These are phyloP conservation scores for Coleophoma cylindrospora DNA, from an alignment of 2,329 filamentous ascomycete genomes.

Conservation along the genomic window DNA sequence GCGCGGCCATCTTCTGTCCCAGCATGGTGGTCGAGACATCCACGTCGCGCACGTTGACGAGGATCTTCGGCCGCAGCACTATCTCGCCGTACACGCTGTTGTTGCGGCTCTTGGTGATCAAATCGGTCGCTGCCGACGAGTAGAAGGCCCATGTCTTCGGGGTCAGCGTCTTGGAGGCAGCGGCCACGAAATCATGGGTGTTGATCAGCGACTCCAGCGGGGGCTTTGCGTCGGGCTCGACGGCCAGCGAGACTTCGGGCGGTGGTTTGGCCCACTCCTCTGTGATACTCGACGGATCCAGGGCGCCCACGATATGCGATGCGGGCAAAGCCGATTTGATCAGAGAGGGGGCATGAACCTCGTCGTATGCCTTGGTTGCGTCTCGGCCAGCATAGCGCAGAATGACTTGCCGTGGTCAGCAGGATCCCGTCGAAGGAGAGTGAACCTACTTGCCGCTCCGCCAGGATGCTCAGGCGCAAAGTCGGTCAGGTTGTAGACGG, in stretches of 20 bases:
- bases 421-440: neutral
- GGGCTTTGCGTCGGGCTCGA: conserved; percentile 17
- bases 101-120: conserved; percentile 56
- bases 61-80: conserved; percentile 52
- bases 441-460: conserved; percentile 43
- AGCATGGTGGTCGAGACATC: conserved; percentile 48
- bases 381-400: conserved; percentile 46
- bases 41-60: conserved; percentile 50
- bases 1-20: conserved; percentile 44
- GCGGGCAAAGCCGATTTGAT: conserved; percentile 34
- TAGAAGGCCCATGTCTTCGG: conserved; percentile 68
- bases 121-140: conserved; percentile 64
- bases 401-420: conserved; percentile 32
- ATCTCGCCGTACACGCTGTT: conserved; percentile 48
- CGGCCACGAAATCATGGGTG: conserved; percentile 54
- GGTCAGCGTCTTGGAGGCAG: conserved; percentile 47
- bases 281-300: conserved; percentile 42
- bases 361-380: conserved; percentile 46
- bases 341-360: conserved; percentile 44
- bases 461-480: conserved; percentile 62
- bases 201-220: conserved; percentile 51
- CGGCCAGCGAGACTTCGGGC: conserved; percentile 20
- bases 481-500: conserved; percentile 63
- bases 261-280: conserved; percentile 40
- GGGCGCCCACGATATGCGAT: conserved; percentile 41